Conservation (phyloP, 768 basidiomycete genomes). For the Arthromyces matolae region DNA sequence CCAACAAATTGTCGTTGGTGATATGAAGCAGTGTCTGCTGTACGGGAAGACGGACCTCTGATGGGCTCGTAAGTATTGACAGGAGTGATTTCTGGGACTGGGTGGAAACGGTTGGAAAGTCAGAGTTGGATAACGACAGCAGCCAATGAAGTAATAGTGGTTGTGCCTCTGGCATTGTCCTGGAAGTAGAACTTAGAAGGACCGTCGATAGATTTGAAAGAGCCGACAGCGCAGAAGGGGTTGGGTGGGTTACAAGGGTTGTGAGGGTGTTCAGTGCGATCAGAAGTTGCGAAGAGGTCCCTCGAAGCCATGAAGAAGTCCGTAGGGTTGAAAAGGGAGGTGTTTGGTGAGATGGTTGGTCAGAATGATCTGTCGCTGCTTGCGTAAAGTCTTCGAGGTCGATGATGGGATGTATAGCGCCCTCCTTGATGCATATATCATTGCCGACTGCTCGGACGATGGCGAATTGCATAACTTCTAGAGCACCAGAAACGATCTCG, state of each 20-base stretch:
- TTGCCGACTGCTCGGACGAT: slow-evolving; percentile 65
- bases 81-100: slow-evolving; percentile 46
- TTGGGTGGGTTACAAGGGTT: slow-evolving; percentile 69
- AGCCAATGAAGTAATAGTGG: slow-evolving; percentile 69
- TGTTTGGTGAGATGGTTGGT: slow-evolving; percentile 18
- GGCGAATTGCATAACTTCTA: slow-evolving; percentile 51
- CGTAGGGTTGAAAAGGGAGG: slow-evolving; percentile 51
- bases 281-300: slow-evolving; percentile 77
- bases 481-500: slow-evolving; percentile 55
- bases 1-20: slow-evolving; percentile 58
- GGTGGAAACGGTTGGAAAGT: slow-evolving; percentile 48
- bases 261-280: slow-evolving; percentile 78
- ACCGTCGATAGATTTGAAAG: slow-evolving; percentile 52
- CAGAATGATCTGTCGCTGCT: slow-evolving; percentile 20
- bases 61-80: slow-evolving; percentile 40
- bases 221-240: slow-evolving; percentile 56
- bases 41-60: slow-evolving; percentile 40
- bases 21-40: slow-evolving; percentile 59
- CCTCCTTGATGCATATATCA: slow-evolving; percentile 58
- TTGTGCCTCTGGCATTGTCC: slow-evolving; percentile 66
- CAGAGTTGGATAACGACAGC: slow-evolving; percentile 64
- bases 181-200: slow-evolving; percentile 50
- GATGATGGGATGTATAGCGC: slow-evolving; percentile 50
- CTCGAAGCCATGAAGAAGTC: slow-evolving; percentile 75
- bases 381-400: slow-evolving; percentile 62